Percentiles rank a stretch among this genome's conserved stretches.
phyloP scores from a whole-genome alignment of 208 protist species.

The Porcisia deanei region DNA sequence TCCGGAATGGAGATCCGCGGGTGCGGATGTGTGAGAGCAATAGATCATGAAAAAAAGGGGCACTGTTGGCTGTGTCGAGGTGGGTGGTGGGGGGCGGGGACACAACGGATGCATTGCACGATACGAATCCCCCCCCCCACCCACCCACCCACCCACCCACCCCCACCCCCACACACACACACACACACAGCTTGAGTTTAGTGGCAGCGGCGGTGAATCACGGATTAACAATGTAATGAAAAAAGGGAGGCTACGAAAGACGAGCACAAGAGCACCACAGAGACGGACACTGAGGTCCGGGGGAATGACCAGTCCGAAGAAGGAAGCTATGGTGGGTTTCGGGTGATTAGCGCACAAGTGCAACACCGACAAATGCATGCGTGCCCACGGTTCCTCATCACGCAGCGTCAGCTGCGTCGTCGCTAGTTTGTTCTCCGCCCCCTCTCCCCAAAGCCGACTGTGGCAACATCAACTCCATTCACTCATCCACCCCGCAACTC shows the following conservation, averaged over 20 bases:
- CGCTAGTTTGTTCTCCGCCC: neutral
- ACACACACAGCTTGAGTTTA: neutral
- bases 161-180: too few relatives aligned
- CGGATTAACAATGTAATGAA: neutral
- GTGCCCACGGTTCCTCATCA: neutral
- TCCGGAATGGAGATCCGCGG: neutral
- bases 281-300: neutral
- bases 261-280: neutral
- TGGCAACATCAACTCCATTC: neutral
- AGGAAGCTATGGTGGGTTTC: neutral
- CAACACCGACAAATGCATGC: neutral
- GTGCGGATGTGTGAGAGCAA: too few relatives aligned
- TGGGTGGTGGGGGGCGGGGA: too few relatives aligned
- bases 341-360: neutral
- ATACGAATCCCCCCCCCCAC: neutral
- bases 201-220: neutral
- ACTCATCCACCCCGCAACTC: neutral
- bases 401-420: neutral
- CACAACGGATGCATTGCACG: neutral
- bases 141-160: neutral
- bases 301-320: neutral
- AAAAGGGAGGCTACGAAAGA: neutral
- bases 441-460: neutral
- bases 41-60: neutral
- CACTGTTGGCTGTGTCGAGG: neutral